Evolutionary conservation across 805 yeast species (phyloP).

Genomic region (Cyberlindnera euphorbiae): DNA sequence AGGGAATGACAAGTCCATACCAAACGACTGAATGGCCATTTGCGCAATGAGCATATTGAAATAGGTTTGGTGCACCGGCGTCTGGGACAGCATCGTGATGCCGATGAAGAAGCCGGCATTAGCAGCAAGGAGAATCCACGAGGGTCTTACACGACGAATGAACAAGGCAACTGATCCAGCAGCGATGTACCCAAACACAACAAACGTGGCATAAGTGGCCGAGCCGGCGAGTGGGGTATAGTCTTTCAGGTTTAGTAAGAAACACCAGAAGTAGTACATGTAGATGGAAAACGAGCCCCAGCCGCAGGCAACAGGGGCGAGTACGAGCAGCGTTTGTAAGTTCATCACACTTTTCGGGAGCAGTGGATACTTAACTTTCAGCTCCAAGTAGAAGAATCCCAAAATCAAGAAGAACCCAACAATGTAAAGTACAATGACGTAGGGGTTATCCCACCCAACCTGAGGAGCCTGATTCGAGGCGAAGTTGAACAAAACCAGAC

Average conservation of each 20-base stretch:
- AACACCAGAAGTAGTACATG: conserved; percentile 58
- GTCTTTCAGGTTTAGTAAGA: conserved; percentile 45
- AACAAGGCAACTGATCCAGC: conserved; percentile 46
- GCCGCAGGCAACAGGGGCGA: conserved; percentile 51
- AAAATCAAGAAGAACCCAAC: conserved; percentile 41
- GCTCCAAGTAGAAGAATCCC: conserved; percentile 47
- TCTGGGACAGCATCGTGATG: conserved; percentile 43
- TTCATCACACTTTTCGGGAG: conserved; percentile 47
- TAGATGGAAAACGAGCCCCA: conserved; percentile 80
- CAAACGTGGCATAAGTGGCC: conserved; percentile 40
- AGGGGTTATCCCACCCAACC: conserved; percentile 60
- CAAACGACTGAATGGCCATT: conserved; percentile 54
- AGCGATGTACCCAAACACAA: conserved; percentile 51
- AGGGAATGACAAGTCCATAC: conserved; percentile 77
- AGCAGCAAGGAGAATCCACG: conserved; percentile 46
- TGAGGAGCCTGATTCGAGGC: conserved; percentile 75
- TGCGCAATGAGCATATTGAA: conserved; percentile 55
- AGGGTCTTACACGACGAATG: conserved; percentile 42
- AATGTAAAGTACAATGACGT: conserved; percentile 51
- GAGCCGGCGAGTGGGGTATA: conserved; percentile 43
- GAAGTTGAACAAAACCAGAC: conserved; percentile 59
- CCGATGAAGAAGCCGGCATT: conserved; percentile 52
- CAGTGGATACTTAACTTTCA: conserved; percentile 41
- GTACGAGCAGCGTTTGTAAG: conserved; percentile 40
- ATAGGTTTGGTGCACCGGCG: conserved; percentile 56